Base-by-base conservation (phyloP, 148 eudicot genomes). In the Euryodendron excelsum region DNA sequence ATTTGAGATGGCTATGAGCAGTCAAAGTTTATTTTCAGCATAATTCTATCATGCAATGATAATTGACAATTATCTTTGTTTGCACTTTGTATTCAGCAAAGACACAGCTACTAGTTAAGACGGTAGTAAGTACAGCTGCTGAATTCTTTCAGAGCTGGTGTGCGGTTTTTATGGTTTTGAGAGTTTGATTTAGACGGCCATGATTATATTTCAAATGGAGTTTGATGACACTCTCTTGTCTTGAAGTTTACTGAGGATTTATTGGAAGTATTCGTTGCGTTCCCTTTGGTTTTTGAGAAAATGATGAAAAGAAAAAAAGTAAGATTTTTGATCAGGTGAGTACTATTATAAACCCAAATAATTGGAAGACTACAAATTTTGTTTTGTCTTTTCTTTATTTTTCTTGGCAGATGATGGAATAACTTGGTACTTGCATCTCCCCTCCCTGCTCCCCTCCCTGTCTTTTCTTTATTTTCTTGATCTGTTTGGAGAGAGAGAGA, bases 381-480 rank as follows among this genome's bases (percentile, higher is more conserved):
- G 59, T 34, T 71, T 75, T 76, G 27, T 77, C 72, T 77, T 78
- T 60, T 67, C 69, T 77, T 50, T 48, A 34, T 64, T 77, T 73
- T 75, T 74, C 73, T 62, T 77, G 84, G 76, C 60, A 81, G 30
- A 18, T 83, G 80, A 78, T 25, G 18, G 13, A 59, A 60, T 11
- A 44, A 44, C 47, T 8, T 60, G 25, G 64, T 60, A 27, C 64
- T 60, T 27, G 17, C 28, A 33, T 60, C 64, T 25, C 30, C 64
- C 64, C 10, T 52, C 56, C 18, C 18, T 52, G 56, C 56, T n/a
- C 56, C 56, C 56, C 15, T n/a, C 56, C 56, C n/a, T n/a, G n/a
- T n/a, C n/a, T n/a, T n/a, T n/a, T n/a, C n/a, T n/a, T n/a, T n/a
- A n/a, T n/a, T n/a, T n/a, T n/a, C n/a, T n/a, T n/a, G n/a, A n/a